A percentile compares a stretch with the other conserved stretches of the same genome.
These are phyloP conservation scores for Boletus pseudo-olivaceus DNA, from an alignment of 768 basidiomycete genomes.

Conservation along the genomic window DNA sequence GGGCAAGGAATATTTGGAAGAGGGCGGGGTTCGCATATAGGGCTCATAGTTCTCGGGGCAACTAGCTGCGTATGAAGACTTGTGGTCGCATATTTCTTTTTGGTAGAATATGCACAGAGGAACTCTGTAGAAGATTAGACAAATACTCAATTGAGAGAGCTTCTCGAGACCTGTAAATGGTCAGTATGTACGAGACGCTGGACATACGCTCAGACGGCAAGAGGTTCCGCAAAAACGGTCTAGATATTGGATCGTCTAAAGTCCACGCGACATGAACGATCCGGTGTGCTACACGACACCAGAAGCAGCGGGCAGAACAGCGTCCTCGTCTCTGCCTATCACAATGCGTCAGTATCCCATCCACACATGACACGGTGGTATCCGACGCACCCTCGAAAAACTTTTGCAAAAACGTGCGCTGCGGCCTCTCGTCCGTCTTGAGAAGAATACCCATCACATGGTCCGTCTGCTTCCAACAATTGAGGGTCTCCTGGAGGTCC, in stretches of 20 bases:
- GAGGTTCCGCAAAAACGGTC: neutral
- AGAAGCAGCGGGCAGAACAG: conserved; percentile 64
- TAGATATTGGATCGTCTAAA: conserved; percentile 6
- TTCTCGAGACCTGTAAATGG: neutral
- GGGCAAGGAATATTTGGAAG: neutral
- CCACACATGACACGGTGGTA: neutral
- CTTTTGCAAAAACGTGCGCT: conserved; percentile 71
- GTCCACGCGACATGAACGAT: neutral
- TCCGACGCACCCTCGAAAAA: conserved; percentile 69
- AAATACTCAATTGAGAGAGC: neutral
- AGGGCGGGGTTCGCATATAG: neutral
- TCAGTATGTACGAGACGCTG: neutral
- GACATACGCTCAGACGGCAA: neutral
- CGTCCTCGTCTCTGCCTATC: conserved; percentile 74
- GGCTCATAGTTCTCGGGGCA: neutral
- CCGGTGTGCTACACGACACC: conserved; percentile 24
- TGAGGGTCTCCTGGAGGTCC: conserved; percentile 94
- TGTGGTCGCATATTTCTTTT: neutral
- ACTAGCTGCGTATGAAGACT: neutral
- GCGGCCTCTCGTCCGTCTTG: conserved; percentile 42
- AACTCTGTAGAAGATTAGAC: neutral
- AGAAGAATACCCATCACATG: conserved; percentile 74
- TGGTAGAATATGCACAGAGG: neutral
- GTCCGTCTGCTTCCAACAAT: conserved; percentile 87
- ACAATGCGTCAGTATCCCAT: neutral